Base-by-base conservation (phyloP, 2,329 filamentous ascomycete species). In the Diaporthe ampelina region DNA sequence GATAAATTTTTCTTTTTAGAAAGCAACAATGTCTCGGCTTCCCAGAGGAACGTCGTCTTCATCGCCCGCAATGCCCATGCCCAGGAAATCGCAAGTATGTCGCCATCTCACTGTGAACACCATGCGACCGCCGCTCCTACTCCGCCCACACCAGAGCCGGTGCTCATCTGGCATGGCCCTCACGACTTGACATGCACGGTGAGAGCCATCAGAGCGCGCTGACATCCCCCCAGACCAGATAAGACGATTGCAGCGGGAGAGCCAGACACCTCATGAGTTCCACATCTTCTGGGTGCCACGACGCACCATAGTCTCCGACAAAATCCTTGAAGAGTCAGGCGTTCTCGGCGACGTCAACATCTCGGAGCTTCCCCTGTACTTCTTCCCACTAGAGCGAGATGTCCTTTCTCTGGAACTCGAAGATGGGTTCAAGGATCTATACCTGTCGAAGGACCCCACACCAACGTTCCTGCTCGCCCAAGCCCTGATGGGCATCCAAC, bases 1-100 rank as follows among this genome's bases (percentile, higher is more conserved):
- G 95, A 98, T 84, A 97, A 97, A 84, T 94, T 98, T 78, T 99
- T 98, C 87, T 93, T 98, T 81, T 88, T 99, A 61, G 97, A 99
- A 84, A 98, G 98, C 84, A 91, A 93, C 81, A 98, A 99, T 84
- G 93, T 95, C 83, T 96, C 98, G 84, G 94, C 95, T 24, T 97
- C 93, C 80, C 97, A 98, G 85, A 92, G 94, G 81, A 99, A 98
- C 88, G 91, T 99, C 76, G 91, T 99, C 78, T 99, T 98, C 85
- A 91, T 99, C 78, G 94, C 95, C 24, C 91, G 95, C 80, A 96
- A 95, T 76, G 97, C 98, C 85, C 93, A 97, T 81, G 93, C 95
- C 72, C 92, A 95, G 82, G 88, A 91, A 74, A 95, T 98, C 87
- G 95, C 97, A 86, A 94, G 97, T 98, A 90, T 85, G 92, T 85